Conservation (phyloP, 805 yeast genomes). For the Blastobotrys mokoenaii region DNA sequence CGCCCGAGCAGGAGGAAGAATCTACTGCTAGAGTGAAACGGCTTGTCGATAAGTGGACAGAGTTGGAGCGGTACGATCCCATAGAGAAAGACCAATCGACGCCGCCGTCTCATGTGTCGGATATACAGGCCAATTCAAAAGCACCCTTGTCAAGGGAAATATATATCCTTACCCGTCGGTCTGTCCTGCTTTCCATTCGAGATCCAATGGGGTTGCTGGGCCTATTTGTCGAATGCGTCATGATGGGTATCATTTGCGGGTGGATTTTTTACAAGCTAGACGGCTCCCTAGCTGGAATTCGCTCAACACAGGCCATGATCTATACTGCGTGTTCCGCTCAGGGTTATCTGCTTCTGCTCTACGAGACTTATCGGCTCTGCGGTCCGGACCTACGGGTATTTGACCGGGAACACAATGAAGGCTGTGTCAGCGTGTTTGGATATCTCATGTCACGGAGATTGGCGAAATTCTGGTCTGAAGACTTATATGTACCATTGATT, state of each 20-base stretch:
- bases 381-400: slow-evolving; percentile 44
- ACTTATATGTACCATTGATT: slow-evolving; percentile 50
- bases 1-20: slow-evolving; percentile 29
- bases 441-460: slow-evolving; percentile 58
- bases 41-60: slow-evolving; percentile 34
- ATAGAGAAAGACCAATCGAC: background rate
- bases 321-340: slow-evolving; percentile 48
- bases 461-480: slow-evolving; percentile 61
- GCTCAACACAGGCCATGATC: slow-evolving; percentile 47
- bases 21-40: slow-evolving; percentile 29
- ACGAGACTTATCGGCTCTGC: slow-evolving; percentile 52
- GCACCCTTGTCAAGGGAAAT: slow-evolving; percentile 39
- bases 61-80: background rate
- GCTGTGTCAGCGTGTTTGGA: slow-evolving; percentile 57
- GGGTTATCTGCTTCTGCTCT: slow-evolving; percentile 46
- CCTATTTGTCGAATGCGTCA: slow-evolving; percentile 37
- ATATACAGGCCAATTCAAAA: slow-evolving; percentile 19
- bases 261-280: slow-evolving; percentile 60
- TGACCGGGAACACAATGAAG: slow-evolving; percentile 65
- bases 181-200: slow-evolving; percentile 38
- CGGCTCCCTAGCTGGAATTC: slow-evolving; percentile 50
- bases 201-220: slow-evolving; percentile 43
- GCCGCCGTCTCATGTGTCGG: background rate
- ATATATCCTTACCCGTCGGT: slow-evolving; percentile 37
- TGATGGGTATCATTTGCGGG: slow-evolving; percentile 58